phyloP scores from a whole-genome alignment of 257 asterid genomes.

The Capsicum pubescens region DNA sequence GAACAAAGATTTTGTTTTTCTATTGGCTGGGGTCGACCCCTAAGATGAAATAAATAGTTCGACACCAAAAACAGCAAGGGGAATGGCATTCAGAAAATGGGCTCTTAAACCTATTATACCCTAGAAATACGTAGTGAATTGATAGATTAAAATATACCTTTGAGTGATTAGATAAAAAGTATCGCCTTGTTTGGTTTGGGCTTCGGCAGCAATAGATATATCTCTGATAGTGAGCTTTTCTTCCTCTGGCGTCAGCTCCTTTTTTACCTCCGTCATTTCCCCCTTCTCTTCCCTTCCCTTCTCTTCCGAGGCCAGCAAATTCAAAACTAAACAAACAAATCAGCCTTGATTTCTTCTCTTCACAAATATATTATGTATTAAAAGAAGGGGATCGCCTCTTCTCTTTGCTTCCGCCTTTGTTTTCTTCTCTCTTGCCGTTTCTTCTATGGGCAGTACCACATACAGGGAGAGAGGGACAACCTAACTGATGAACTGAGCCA shows the following conservation, averaged over 20 bases:
- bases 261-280: conserved; percentile 61
- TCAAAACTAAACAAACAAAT: not conserved
- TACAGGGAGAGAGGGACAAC: not conserved
- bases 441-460: not conserved
- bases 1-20: no score
- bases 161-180: conserved; percentile 83
- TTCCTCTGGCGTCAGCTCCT: conserved; percentile 86
- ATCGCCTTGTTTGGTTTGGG: conserved; percentile 84
- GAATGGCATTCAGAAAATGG: not conserved
- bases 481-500: not conserved
- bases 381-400: not conserved
- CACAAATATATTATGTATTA: not conserved
- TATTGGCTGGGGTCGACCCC: not conserved
- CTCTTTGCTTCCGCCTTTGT: not conserved
- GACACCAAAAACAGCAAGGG: not conserved
- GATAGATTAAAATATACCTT: conserved; percentile 48
- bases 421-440: not conserved
- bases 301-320: not conserved
- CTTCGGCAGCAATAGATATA: conserved; percentile 75
- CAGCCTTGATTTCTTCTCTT: not conserved
- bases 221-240: conserved; percentile 84
- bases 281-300: not conserved
- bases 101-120: not conserved
- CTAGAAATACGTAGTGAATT: not conserved
- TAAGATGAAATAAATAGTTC: not conserved